Evolutionary conservation across 768 basidiomycete species (phyloP).

Genomic region (Xerocomus brunneocitrinus): DNA sequence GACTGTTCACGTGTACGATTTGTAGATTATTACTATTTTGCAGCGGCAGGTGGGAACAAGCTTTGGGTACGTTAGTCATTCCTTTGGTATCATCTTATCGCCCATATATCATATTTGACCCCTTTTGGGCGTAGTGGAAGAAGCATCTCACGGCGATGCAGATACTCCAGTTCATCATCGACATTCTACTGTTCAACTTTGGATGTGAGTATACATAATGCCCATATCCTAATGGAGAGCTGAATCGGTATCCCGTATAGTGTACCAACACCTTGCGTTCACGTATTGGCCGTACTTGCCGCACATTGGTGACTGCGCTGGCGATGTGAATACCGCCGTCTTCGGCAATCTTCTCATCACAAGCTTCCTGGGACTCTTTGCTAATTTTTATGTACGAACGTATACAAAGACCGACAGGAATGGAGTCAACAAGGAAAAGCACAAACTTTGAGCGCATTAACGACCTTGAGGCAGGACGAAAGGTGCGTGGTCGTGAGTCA

Average conservation of each 20-base stretch:
- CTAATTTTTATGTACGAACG: constrained; percentile 23
- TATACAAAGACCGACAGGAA: constrained; percentile 9
- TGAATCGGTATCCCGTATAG: constrained; percentile 1
- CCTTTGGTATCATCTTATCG: neutral
- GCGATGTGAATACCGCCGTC: constrained; percentile 15
- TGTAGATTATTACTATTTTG: constrained; percentile 95
- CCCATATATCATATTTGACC: neutral
- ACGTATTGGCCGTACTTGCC: constrained; percentile 23
- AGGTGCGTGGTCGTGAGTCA: constrained; percentile 2
- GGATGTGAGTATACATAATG: constrained; percentile 15
- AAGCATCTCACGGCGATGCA: constrained; percentile 25
- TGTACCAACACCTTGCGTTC: constrained; percentile 26
- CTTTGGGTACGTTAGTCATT: constrained; percentile 16
- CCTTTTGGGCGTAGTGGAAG: constrained; percentile 20
- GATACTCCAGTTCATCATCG: constrained; percentile 25
- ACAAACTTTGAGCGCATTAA: neutral
- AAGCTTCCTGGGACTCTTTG: constrained; percentile 23
- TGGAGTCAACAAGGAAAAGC: neutral
- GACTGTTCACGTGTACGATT: neutral
- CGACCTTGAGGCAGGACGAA: neutral
- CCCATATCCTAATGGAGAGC: too few species aligned
- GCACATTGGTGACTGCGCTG: constrained; percentile 25
- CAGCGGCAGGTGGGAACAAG: constrained; percentile 65
- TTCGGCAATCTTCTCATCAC: constrained; percentile 14
- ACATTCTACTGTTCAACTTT: constrained; percentile 18